A percentile compares a stretch with the other conserved stretches of the same genome.
Evolutionary conservation across 2,329 filamentous ascomycete species (phyloP).

Genomic region (Talaromyces sp.): DNA sequence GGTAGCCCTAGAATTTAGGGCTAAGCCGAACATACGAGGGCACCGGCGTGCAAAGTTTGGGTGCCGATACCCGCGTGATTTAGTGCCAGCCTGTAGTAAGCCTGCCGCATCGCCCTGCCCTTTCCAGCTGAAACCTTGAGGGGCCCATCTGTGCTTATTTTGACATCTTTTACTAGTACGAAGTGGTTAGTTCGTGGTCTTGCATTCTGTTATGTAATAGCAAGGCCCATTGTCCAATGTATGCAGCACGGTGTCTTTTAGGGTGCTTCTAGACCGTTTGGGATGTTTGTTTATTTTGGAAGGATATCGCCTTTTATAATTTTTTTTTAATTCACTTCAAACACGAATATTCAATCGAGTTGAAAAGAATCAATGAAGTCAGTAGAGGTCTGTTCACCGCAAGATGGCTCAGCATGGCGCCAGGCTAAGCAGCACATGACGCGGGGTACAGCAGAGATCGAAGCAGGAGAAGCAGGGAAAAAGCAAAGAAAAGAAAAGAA

Average conservation of each 20-base stretch:
- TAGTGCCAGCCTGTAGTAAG: background rate
- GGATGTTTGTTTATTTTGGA: constrained; percentile 3
- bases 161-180: background rate
- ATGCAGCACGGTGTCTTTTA: background rate
- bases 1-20: background rate
- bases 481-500: background rate
- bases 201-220: constrained; percentile 12
- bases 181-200: background rate
- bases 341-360: background rate
- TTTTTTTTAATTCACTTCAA: background rate
- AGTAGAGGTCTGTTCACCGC: background rate
- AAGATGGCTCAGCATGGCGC: background rate
- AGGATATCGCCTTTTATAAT: background rate
- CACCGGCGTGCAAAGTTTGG: background rate
- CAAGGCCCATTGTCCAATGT: constrained; percentile 4
- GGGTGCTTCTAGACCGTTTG: constrained; percentile 8
- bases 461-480: background rate
- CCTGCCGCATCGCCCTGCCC: constrained; percentile 4
- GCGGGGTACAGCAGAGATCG: constrained; percentile 16
- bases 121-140: background rate
- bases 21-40: background rate
- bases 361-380: background rate
- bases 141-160: background rate
- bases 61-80: constrained; percentile 8
- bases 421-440: constrained; percentile 7